A percentile compares a stretch with the other conserved stretches of the same genome.
Evolutionary conservation across 441 rosid genomes (phyloP).

Genomic region (Erysimum pusillum): DNA sequence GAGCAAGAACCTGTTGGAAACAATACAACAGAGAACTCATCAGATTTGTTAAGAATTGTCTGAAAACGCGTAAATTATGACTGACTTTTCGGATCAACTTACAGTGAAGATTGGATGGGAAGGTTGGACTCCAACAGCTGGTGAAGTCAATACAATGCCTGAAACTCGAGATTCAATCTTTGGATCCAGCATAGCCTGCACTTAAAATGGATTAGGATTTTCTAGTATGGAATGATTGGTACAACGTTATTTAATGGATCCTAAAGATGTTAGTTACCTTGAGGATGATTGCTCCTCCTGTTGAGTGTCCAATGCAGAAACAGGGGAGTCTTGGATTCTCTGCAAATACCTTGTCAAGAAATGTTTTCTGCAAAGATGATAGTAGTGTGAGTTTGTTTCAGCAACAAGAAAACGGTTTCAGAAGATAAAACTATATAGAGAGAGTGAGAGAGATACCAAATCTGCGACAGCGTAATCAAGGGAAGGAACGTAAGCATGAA

Average conservation of each 20-base stretch:
- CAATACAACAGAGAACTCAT: conserved; percentile 13
- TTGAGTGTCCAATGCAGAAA: conserved; percentile 93
- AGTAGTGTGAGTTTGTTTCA: conserved; percentile 2
- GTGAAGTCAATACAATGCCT: conserved; percentile 84
- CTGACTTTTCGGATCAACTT: conserved; percentile 19
- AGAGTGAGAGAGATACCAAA: conserved; percentile 56
- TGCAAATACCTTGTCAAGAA: conserved; percentile 66
- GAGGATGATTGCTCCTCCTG: conserved; percentile 86
- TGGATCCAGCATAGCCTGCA: conserved; percentile 81
- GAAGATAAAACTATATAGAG: background rate
- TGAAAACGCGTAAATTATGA: background rate
- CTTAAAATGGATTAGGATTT: background rate
- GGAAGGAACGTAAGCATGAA: conserved; percentile 88
- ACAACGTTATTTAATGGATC: background rate
- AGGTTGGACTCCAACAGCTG: conserved; percentile 95
- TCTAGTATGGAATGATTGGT: background rate
- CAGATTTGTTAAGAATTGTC: conserved; percentile 4
- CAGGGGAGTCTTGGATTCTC: conserved; percentile 84
- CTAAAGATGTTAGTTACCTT: conserved; percentile 62
- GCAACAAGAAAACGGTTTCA: background rate
- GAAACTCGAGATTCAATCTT: conserved; percentile 64
- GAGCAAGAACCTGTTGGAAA: conserved; percentile 68
- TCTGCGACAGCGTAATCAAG: conserved; percentile 78
- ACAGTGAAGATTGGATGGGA: conserved; percentile 82
- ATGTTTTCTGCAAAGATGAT: conserved; percentile 58